Evolutionary conservation across 2,329 filamentous ascomycete genomes (phyloP).

Genomic region (Nigrospora osmanthi): DNA sequence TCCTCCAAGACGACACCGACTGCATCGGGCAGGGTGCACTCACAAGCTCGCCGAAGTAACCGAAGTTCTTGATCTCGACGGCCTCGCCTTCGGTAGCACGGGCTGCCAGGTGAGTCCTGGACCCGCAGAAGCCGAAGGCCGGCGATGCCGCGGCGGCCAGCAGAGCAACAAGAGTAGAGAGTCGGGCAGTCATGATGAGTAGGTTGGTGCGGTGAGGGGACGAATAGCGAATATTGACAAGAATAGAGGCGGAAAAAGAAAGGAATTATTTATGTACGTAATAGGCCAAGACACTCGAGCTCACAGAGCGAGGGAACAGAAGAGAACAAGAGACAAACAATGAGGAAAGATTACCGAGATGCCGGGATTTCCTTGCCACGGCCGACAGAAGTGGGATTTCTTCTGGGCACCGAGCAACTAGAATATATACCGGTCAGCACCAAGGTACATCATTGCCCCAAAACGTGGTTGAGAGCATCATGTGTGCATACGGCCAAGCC

Average conservation of each 20-base stretch:
- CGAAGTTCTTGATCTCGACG: constrained; percentile 23
- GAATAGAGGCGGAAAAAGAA: not conserved
- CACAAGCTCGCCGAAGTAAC: constrained; percentile 14
- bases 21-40: not conserved
- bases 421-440: no score
- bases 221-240: not conserved
- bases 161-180: constrained; percentile 10
- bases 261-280: not conserved
- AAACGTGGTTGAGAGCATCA: no score
- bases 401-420: no score
- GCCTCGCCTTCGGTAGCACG: constrained; percentile 17
- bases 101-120: constrained; percentile 17
- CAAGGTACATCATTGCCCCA: no score
- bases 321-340: not conserved
- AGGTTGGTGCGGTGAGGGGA: not conserved
- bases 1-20: not conserved
- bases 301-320: constrained; percentile 5
- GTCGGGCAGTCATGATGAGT: constrained; percentile 9
- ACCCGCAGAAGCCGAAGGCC: constrained; percentile 18
- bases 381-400: no score
- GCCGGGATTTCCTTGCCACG: no score
- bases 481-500: no score
- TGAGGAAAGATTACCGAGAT: not conserved
- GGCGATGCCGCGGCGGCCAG: constrained; percentile 17
- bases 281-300: constrained; percentile 2